Base-by-base conservation (phyloP, 345 rosid species). In the Salix purpurea region DNA sequence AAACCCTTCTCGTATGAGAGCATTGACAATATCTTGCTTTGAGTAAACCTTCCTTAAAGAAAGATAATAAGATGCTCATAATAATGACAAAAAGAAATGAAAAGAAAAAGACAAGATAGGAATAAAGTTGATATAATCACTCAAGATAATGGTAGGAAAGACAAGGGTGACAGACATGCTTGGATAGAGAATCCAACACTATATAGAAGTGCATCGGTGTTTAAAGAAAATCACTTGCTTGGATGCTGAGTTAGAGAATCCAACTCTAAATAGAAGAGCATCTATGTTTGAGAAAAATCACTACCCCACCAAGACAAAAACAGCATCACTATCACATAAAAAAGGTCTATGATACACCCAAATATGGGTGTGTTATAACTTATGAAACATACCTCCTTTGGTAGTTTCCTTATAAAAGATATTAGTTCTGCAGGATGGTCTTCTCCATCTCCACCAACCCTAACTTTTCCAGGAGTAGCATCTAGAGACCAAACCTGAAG, bases 401-500 rank as follows among this genome's bases (percentile, higher is more conserved):
- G 97, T 77, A 95, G 78, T 77, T 77, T 84, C 67, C 84, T 83
- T 18, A 93, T 88, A 83, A 90, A 88, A 74, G 92, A 88, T 65
- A 95, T 95, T 40, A 95, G 86, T 71, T 91, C 93, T 72, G 87
- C 90, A 3, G 99, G 99, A 86, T 90, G 99, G 80, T 91, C 97
- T 32, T 95, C 97, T 72, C 93, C 92, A 84, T 90, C 90, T 81
- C 90, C 90, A 81, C 94, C 96, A 72, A 94, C 91, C 70, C 90
- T 84, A 70, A 93, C 97, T 85, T 90, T 91, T 75, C 99, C 99
- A 77, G 99, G 99, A 78, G 96, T 95, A 70, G 99, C 93, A 89
- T 95, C 99, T 76, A 95, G 85, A 74, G 91, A 94, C 99, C 99
- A 95, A 71, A 86, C 97, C 99, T 95, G 54, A 1, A 73, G 54